Conservation (phyloP, 257 asterid genomes). For the Buddleja alternifolia region DNA sequence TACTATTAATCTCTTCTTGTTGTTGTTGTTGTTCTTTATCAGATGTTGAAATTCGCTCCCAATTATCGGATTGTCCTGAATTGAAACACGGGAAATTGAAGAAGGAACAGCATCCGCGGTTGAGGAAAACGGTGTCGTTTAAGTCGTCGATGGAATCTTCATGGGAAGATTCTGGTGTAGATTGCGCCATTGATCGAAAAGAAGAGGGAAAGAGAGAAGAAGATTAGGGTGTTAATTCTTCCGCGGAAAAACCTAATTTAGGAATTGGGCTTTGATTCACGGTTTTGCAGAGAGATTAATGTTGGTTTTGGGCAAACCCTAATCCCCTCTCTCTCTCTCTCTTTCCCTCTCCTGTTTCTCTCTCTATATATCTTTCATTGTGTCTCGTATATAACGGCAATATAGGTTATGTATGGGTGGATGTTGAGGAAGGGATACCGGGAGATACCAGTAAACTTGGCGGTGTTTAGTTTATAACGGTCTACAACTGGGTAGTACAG, state of each 20-base stretch:
- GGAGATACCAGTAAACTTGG: conserved; percentile 31
- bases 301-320: conserved; percentile 36
- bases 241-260: conserved; percentile 10
- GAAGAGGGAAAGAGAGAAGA: neutral
- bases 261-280: neutral
- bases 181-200: conserved; percentile 29
- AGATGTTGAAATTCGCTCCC: conserved; percentile 59
- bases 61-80: conserved; percentile 35
- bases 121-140: conserved; percentile 41
- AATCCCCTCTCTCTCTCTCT: conserved; percentile 2
- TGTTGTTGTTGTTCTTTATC: conserved; percentile 38
- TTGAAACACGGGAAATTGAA: conserved; percentile 51
- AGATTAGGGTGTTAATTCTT: neutral
- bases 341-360: neutral
- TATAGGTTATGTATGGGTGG: neutral
- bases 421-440: conserved; percentile 23
- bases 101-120: conserved; percentile 52
- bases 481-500: conserved; percentile 22
- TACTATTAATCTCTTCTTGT: neutral
- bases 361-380: neutral
- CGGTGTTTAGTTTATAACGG: conserved; percentile 19
- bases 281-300: conserved; percentile 19
- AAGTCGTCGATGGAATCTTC: conserved; percentile 37
- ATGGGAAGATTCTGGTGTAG: conserved; percentile 32
- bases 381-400: neutral